Evolutionary conservation across 306 rosid species (phyloP).

Genomic region (Adenanthera pavonina): DNA sequence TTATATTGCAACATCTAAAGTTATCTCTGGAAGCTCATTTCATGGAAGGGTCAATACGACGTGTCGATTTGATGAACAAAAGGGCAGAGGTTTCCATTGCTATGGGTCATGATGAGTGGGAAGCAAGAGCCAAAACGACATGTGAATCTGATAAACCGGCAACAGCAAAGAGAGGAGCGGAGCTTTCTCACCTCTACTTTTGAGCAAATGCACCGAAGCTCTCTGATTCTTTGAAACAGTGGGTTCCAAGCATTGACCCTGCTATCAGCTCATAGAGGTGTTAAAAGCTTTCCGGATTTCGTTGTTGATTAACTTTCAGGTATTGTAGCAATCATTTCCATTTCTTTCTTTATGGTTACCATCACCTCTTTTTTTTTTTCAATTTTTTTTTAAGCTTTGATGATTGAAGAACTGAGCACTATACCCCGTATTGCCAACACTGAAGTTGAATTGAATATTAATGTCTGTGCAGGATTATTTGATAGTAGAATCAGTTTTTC

Average conservation of each 20-base stretch:
- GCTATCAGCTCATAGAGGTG: not conserved
- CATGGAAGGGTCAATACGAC: too few species aligned
- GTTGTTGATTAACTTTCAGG: constrained; percentile 14
- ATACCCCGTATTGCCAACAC: not conserved
- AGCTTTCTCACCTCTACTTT: constrained; percentile 15
- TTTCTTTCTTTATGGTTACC: not conserved
- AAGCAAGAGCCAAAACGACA: too few species aligned
- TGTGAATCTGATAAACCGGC: too few species aligned
- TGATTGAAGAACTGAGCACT: not conserved
- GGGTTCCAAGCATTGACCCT: constrained; percentile 21
- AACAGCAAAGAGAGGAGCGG: not conserved
- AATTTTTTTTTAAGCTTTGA: not conserved
- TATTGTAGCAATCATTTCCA: constrained; percentile 8
- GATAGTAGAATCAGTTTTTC: not conserved
- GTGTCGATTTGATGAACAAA: too few species aligned
- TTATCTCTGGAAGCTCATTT: too few species aligned
- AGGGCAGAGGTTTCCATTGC: too few species aligned
- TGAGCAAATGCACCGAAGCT: constrained; percentile 1
- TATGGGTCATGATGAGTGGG: too few species aligned
- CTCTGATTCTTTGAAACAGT: not conserved
- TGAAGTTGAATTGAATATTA: not conserved
- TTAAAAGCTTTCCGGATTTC: not conserved
- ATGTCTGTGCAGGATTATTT: not conserved
- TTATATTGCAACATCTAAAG: too few species aligned
- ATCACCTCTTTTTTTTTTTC: not conserved